Percentiles rank a stretch among this genome's conserved stretches.
These are phyloP conservation scores for Linnemannia hyalina DNA, from an alignment of 192 early-diverging fungal genomes.

Conservation along the genomic window DNA sequence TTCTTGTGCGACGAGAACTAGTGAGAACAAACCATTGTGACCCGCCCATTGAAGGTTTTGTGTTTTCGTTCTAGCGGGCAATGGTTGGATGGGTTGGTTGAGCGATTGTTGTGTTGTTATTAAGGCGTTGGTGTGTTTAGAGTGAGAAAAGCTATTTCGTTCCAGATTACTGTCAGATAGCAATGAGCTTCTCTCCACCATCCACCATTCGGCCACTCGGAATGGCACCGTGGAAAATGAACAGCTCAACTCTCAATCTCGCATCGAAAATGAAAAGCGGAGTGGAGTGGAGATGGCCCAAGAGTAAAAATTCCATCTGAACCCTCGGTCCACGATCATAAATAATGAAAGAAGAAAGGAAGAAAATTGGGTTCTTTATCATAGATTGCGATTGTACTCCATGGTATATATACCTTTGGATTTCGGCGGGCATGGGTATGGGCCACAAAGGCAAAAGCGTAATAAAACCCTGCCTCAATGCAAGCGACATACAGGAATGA, in stretches of 20 bases:
- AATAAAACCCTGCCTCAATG: background rate
- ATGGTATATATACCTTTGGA: background rate
- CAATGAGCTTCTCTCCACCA: background rate
- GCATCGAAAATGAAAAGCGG: background rate
- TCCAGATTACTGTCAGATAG: background rate
- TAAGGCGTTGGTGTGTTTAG: background rate
- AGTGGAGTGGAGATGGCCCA: background rate
- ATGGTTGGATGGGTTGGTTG: too few species aligned
- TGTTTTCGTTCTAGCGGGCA: too few species aligned
- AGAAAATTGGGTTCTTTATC: background rate
- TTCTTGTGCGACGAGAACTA: background rate
- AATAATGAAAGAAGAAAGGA: background rate
- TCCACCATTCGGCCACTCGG: background rate
- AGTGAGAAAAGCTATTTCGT: background rate
- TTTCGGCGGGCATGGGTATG: too few species aligned
- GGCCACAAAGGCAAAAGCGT: background rate
- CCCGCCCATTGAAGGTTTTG: background rate
- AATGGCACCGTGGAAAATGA: background rate
- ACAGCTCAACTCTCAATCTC: background rate
- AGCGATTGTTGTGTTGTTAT: background rate
- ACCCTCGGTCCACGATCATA: background rate
- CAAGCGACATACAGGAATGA: background rate
- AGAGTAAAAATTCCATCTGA: background rate
- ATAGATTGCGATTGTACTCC: slow-evolving; percentile 5
- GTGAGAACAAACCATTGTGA: background rate